These are phyloP conservation scores for Trichoderma sp. DNA, from an alignment of 2,329 filamentous ascomycete species.

Conservation along the genomic window DNA sequence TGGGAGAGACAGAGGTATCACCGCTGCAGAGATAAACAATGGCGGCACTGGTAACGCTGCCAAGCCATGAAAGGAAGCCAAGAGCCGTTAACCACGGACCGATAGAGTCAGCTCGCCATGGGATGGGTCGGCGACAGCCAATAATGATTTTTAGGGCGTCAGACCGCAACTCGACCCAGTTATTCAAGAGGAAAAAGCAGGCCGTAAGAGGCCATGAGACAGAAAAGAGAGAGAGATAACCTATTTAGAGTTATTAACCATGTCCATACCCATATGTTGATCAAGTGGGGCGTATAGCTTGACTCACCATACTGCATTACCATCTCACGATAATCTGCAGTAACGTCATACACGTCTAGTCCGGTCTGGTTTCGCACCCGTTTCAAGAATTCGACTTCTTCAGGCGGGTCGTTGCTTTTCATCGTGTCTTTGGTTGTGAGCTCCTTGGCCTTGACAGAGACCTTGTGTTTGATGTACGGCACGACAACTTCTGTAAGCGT, in stretches of 20 bases:
- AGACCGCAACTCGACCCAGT: conserved; percentile 92
- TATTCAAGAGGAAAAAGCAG: conserved; percentile 87
- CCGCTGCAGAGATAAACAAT: conserved; percentile 88
- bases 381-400: conserved; percentile 79
- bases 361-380: conserved; percentile 83
- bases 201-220: conserved; percentile 94
- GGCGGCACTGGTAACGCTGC: conserved; percentile 83
- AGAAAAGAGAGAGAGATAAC: conserved; percentile 88
- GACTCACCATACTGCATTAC: conserved; percentile 71
- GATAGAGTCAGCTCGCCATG: conserved; percentile 89
- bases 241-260: conserved; percentile 46
- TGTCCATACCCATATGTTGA: neutral
- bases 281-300: neutral
- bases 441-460: conserved; percentile 77
- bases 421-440: conserved; percentile 63
- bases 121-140: conserved; percentile 85
- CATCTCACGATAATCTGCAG: conserved; percentile 91
- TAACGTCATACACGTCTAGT: conserved; percentile 85
- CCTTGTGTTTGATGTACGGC: conserved; percentile 80
- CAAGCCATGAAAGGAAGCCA: conserved; percentile 90
- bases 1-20: conserved; percentile 66
- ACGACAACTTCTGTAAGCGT: conserved; percentile 83
- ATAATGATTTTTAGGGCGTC: conserved; percentile 94
- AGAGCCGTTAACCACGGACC: conserved; percentile 88
- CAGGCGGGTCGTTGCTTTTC: conserved; percentile 66